These are phyloP conservation scores for Aspergillus candidus DNA, from an alignment of 2,329 filamentous ascomycete species.

Conservation along the genomic window DNA sequence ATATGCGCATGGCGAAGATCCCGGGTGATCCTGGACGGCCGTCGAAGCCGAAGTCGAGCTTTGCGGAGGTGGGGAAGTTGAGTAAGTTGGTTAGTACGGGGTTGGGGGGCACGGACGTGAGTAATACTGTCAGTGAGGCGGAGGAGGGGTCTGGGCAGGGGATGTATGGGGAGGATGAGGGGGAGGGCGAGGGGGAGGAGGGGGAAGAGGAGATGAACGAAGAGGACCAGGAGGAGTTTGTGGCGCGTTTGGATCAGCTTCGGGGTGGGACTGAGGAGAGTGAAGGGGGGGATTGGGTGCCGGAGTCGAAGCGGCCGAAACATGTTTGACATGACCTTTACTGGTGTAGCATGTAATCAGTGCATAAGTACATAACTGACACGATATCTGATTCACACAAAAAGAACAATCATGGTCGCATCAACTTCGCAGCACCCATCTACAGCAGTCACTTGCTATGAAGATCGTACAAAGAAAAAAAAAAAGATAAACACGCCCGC, in stretches of 20 bases:
- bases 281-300: constrained; percentile 22
- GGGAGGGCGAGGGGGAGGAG: constrained; percentile 7
- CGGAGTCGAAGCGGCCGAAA: constrained; percentile 16
- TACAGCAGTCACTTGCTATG: no score
- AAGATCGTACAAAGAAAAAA: no score
- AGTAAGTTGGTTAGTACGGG: constrained; percentile 37
- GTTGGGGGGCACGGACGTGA: constrained; percentile 23
- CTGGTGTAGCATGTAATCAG: background rate
- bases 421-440: background rate
- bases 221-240: constrained; percentile 13
- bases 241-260: constrained; percentile 10
- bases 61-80: constrained; percentile 30
- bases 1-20: constrained; percentile 24
- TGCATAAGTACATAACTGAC: background rate
- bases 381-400: no score
- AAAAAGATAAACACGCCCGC: no score
- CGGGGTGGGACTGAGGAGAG: constrained; percentile 25
- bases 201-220: constrained; percentile 9
- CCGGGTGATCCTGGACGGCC: constrained; percentile 24
- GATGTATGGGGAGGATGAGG: background rate
- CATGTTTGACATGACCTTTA: constrained; percentile 1
- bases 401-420: background rate
- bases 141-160: constrained; percentile 8
- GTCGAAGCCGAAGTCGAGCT: constrained; percentile 17
- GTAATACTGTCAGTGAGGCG: constrained; percentile 20